These are phyloP conservation scores for Cornus suecica DNA, from an alignment of 148 eudicot species.

Conservation along the genomic window DNA sequence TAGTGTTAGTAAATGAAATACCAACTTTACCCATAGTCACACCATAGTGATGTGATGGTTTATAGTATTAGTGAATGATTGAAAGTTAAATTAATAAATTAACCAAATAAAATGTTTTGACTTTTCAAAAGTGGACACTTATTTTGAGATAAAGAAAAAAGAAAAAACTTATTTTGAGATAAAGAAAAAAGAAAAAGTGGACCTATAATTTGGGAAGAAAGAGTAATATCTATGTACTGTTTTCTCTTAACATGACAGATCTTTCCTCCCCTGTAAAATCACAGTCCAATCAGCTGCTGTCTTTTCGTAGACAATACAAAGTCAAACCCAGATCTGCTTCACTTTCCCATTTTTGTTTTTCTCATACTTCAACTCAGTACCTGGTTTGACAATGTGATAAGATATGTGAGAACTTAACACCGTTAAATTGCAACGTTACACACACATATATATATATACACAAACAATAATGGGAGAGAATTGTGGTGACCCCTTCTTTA, in stretches of 20 bases:
- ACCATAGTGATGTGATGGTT: too few relatives aligned
- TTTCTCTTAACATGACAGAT: not conserved
- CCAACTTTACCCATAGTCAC: too few relatives aligned
- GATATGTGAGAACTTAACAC: not conserved
- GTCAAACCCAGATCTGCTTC: not conserved
- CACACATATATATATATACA: not conserved
- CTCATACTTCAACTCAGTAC: not conserved
- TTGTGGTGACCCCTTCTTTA: slow-evolving; percentile 14
- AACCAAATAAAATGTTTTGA: too few relatives aligned
- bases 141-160: too few relatives aligned
- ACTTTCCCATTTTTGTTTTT: not conserved
- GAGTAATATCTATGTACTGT: too few relatives aligned
- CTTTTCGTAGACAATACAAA: not conserved
- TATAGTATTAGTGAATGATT: too few relatives aligned
- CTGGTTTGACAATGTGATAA: not conserved
- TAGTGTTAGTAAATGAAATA: too few relatives aligned
- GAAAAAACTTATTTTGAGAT: too few relatives aligned
- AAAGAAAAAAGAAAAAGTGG: too few relatives aligned
- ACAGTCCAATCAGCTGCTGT: not conserved
- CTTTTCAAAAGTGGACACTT: too few relatives aligned
- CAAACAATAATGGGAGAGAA: not conserved
- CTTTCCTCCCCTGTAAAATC: not conserved
- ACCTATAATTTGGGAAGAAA: too few relatives aligned
- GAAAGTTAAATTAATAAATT: too few relatives aligned
- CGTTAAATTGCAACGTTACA: not conserved